Evolutionary conservation across 345 rosid species (phyloP), one percentile per base, ranked within the genome.

Genomic region (Anastatica hierochuntica): DNA sequence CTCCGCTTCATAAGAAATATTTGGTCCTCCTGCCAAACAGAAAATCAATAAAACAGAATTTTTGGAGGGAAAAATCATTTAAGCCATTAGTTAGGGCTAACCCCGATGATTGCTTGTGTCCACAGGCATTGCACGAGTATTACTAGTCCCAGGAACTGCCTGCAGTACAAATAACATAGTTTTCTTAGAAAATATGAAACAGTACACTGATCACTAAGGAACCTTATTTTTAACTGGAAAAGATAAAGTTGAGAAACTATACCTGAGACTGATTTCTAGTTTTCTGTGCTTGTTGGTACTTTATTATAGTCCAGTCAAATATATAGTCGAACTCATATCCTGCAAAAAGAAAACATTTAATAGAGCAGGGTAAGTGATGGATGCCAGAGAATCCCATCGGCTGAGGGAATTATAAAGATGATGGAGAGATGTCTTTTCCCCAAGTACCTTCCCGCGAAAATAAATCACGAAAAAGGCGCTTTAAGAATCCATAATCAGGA

Each of bases 401-500:
- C 19, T 15, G 37, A 14, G 33, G 19, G 14, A 49, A 11, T 8
- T 34, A 14, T 18, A 10, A 27, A 8, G 49, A 30, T 10, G 1
- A 37, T 20, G 44, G 34, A 24, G 39, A 49, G 0, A 37, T 35
- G 13, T 14, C 17, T 33, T 35, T 49, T 55, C 4, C 7, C 26
- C 48, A 14, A 21, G 5, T 21, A 88, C 97, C 94, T 83, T 89
- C 87, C 14, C 82, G 89, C 36, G 68, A 30, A 74, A 89, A 81
- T 68, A 85, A 61, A 55, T 81, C 95, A 46, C 82, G 81, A 56
- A 89, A 89, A n/a, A 85, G 76, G 36, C 90, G 77, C 77, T 69
- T 89, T 69, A 89, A 60, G 61, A 79, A 85, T 53, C 85, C 83
- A 74, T 85, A 89, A 73, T 89, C 95, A 56, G 95, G 97, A 29